Evolutionary conservation across 352 stramenopile species (phyloP), one percentile per base, ranked within the genome.

Genomic region (Phytophthora constricta): DNA sequence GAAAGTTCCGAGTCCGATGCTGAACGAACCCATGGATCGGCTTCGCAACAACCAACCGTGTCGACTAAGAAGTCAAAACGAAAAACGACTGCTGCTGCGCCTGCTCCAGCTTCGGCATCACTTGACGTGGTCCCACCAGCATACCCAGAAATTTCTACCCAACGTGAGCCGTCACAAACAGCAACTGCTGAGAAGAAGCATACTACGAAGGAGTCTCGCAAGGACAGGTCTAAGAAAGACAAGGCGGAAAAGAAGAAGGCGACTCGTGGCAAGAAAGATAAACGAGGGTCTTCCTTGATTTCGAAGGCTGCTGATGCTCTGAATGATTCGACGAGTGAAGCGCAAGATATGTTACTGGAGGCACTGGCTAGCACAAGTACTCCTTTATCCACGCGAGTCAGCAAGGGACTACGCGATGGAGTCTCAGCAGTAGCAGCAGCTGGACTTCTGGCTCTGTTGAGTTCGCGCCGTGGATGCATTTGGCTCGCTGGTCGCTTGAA

Each of bases 151-250:
- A 22, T 4, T 23, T 22, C 31, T 47, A 26, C 10, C 25, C 7
- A 11, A 10, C 5, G 19, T 53, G 55, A 60, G 10, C 17, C 37
- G 22, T 10, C 33, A 3, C 58, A 63, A 52, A 16, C 42, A 37
- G 17, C 26, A 26, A 39, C 26, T 27, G 34, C 39, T n/a, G 70
- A 72, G 10, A 84, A 79, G 45, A 86, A 85, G 28, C 47, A 69
- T 11, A 45, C 33, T 42, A 25, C 23, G 1, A 87, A 82, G 39
- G 76, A 84, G n/a, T 42, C 68, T 9, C 74, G 76, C 37, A 89
- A 87, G 43, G 80, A 92, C 14, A 90, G 88, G 26, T 43, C 63
- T 13, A 86, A 86, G 55, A 89, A 90, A 51, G 74, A 87, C 5
- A 88, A 83, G 39, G 19, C 39, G 0, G 81, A 84, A 3, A 79